phyloP scores from a whole-genome alignment of 2,329 filamentous ascomycete genomes.

The Botryosphaeria dothidea region DNA sequence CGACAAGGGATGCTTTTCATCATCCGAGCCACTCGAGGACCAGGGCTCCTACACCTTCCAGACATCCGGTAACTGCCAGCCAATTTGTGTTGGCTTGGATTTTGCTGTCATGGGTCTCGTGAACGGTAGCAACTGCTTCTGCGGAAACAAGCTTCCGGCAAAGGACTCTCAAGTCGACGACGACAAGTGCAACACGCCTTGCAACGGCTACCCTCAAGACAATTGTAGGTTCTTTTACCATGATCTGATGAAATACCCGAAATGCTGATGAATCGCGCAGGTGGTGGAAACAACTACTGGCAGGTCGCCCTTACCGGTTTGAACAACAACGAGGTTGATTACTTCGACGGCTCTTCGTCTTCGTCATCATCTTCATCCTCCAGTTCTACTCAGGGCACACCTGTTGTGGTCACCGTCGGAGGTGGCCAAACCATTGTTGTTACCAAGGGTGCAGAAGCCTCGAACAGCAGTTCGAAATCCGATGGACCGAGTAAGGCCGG shows the following conservation, averaged over 20 bases:
- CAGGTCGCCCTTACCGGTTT: slow-evolving; percentile 55
- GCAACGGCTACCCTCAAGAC: slow-evolving; percentile 62
- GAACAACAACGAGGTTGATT: slow-evolving; percentile 39
- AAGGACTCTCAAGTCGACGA: slow-evolving; percentile 54
- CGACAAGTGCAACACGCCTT: slow-evolving; percentile 63
- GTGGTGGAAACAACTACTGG: slow-evolving; percentile 57
- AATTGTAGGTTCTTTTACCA: slow-evolving; percentile 61
- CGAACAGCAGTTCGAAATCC: slow-evolving; percentile 33
- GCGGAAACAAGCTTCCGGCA: slow-evolving; percentile 69
- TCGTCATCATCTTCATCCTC: slow-evolving; percentile 22
- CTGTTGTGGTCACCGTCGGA: slow-evolving; percentile 32
- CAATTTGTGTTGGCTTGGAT: slow-evolving; percentile 48
- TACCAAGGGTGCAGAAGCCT: slow-evolving; percentile 45
- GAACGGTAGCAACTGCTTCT: slow-evolving; percentile 67
- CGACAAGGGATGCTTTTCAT: slow-evolving; percentile 54
- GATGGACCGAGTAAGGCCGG: slow-evolving; percentile 68
- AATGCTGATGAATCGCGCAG: slow-evolving; percentile 39
- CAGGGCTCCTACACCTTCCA: slow-evolving; percentile 55
- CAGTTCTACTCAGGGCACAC: slow-evolving; percentile 11
- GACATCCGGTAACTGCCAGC: slow-evolving; percentile 57
- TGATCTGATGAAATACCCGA: slow-evolving; percentile 27
- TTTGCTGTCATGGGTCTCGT: slow-evolving; percentile 64
- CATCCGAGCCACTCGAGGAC: slow-evolving; percentile 47
- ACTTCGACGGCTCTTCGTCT: slow-evolving; percentile 31
- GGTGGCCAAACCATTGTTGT: slow-evolving; percentile 36